These are phyloP conservation scores for Botrytis paeoniae DNA, from an alignment of 2,329 filamentous ascomycete genomes.

Conservation along the genomic window DNA sequence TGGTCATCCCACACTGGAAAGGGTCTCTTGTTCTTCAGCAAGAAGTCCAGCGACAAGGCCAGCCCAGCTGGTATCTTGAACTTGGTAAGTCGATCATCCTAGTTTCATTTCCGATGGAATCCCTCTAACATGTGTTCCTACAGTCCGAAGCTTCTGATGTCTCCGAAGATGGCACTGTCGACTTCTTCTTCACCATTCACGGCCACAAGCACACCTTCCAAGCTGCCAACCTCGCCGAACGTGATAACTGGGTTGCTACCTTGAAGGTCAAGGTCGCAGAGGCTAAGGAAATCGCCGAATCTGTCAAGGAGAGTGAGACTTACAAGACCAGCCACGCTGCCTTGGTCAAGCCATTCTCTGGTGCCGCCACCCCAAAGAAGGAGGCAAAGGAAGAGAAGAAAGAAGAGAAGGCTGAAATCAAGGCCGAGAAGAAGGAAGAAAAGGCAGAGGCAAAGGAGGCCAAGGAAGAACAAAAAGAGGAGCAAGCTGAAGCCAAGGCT, in stretches of 20 bases:
- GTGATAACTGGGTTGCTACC: conserved; percentile 87
- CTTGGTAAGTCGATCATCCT: conserved; percentile 58
- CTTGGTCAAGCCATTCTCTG: conserved; percentile 44
- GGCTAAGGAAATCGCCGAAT: conserved; percentile 75
- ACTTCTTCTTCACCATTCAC: conserved; percentile 82
- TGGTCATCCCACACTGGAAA: conserved; percentile 95
- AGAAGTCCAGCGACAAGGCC: conserved; percentile 74
- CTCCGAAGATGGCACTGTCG: conserved; percentile 71
- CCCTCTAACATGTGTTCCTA: conserved; percentile 34
- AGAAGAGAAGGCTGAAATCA: conserved; percentile 32
- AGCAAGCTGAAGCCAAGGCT: conserved; percentile 33
- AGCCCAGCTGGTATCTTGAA: conserved; percentile 79
- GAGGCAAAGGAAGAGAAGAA: conserved; percentile 39
- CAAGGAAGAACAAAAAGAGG: conserved; percentile 39
- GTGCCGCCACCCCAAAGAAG: conserved; percentile 36
- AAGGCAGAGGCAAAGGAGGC: conserved; percentile 41
- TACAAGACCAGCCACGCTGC: conserved; percentile 65
- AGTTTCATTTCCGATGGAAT: neutral
- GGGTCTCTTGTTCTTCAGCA: conserved; percentile 85
- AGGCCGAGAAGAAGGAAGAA: conserved; percentile 39
- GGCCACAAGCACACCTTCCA: conserved; percentile 95
- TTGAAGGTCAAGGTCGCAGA: conserved; percentile 79
- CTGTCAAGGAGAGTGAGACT: conserved; percentile 71
- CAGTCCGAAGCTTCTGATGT: conserved; percentile 60
- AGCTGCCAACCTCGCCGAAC: conserved; percentile 69